Evolutionary conservation across 768 basidiomycete genomes (phyloP).

Genomic region (Phanerochaete carnosa): DNA sequence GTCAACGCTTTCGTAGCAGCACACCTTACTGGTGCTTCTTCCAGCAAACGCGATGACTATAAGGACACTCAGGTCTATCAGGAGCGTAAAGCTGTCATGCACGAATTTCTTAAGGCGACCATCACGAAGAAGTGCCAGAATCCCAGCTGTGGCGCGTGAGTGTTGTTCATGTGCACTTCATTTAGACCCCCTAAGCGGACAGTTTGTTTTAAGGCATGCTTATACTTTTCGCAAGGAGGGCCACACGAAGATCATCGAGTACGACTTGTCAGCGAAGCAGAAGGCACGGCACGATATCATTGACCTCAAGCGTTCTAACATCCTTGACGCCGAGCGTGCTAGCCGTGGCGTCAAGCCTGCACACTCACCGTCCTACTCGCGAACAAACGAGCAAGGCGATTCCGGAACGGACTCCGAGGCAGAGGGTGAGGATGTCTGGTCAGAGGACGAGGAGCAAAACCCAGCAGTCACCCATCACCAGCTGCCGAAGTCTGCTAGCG

Average conservation of each 20-base stretch:
- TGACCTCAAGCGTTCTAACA: conserved; percentile 68
- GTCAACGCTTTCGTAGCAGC: conserved; percentile 65
- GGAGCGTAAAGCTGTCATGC: conserved; percentile 76
- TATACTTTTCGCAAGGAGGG: conserved; percentile 95
- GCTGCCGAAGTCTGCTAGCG: conserved; percentile 73
- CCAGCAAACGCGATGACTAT: conserved; percentile 75
- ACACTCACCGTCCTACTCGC: conserved; percentile 37
- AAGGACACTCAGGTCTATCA: conserved; percentile 89
- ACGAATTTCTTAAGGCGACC: conserved; percentile 72
- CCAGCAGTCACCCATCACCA: conserved; percentile 28
- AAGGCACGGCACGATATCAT: conserved; percentile 54
- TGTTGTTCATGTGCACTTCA: neutral
- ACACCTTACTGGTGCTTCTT: conserved; percentile 38
- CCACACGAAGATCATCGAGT: conserved; percentile 91
- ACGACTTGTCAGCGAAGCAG: conserved; percentile 80
- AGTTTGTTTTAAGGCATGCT: conserved; percentile 44
- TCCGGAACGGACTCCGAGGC: conserved; percentile 39
- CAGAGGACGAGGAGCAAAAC: conserved; percentile 46
- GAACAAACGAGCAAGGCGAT: conserved; percentile 25
- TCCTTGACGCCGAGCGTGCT: conserved; percentile 44
- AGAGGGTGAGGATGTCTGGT: conserved; percentile 44
- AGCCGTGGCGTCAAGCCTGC: conserved; percentile 38
- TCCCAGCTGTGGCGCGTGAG: conserved; percentile 71
- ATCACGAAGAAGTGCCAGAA: conserved; percentile 75
- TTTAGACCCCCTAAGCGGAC: neutral